phyloP scores from a whole-genome alignment of 169 alveolate species.

The Eimeria nieschulzi region DNA sequence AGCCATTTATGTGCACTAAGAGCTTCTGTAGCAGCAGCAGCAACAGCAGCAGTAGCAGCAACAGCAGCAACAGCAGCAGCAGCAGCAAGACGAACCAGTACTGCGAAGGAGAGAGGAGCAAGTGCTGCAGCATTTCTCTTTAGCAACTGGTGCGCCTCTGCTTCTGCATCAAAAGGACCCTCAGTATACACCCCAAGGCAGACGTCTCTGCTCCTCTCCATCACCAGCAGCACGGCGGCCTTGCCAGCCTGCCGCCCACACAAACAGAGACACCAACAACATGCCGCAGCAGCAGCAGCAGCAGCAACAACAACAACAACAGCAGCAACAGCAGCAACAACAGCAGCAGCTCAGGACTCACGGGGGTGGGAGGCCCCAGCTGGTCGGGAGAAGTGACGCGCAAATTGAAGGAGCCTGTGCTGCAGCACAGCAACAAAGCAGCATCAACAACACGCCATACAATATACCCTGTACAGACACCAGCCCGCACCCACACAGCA shows the following conservation, averaged over 20 bases:
- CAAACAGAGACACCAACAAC: conserved; percentile 13
- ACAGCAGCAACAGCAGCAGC: background rate
- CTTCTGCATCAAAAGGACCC: conserved; percentile 71
- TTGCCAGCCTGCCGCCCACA: conserved; percentile 63
- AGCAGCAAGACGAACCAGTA: conserved; percentile 37
- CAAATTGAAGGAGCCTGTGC: conserved; percentile 38
- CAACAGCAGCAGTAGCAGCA: background rate
- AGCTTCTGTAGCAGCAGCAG: background rate
- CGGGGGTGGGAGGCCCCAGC: conserved; percentile 48
- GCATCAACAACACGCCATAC: background rate
- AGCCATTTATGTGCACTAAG: background rate
- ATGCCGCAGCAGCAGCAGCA: conserved; percentile 35
- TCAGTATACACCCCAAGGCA: conserved; percentile 52
- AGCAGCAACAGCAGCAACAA: background rate
- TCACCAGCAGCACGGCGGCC: conserved; percentile 44
- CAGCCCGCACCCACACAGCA: background rate
- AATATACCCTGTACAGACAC: background rate
- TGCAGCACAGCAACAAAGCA: conserved; percentile 1
- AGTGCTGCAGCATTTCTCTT: conserved; percentile 55
- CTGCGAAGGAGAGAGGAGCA: conserved; percentile 67
- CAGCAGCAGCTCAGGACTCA: background rate
- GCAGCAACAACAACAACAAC: background rate
- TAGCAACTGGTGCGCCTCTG: conserved; percentile 62
- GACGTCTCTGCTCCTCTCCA: conserved; percentile 70
- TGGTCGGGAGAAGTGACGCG: conserved; percentile 24